Base-by-base conservation (phyloP, 495 filamentous ascomycete species). In the Clavariopsis aquatica region DNA sequence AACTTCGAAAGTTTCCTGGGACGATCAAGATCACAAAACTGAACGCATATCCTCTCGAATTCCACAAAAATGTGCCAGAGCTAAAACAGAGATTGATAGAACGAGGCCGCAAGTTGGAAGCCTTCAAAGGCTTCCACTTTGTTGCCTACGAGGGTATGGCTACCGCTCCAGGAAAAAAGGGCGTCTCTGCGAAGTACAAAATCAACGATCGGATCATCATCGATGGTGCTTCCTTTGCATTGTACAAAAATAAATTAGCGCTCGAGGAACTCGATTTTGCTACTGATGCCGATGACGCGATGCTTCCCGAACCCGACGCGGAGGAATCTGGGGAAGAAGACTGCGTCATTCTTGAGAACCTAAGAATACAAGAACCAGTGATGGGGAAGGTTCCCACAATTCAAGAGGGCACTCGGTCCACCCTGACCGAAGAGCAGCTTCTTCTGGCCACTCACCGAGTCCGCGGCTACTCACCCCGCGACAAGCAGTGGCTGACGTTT, bases 1-100 rank as follows among this genome's bases (percentile, higher is more conserved):
- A 61, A 15, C 79, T 89, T 19, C 63, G 66, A 23, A 61, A 69
- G n/a, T 89, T 84, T 62, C 69, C 75, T 20, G 87, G 86, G 7
- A 85, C 84, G 24, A 75, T 64, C 24, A 75, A 78, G 24, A 85
- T 89, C 68, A 82, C 72, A 0, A 72, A 77, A 0, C 77, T 89
- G n/a, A 69, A 79, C 5, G 76, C 77, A 0, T 87, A 79, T 64
- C 87, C 87, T 0, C 70, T 87, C 0, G 72, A 71, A 3, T 85
- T 79, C 67, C 84, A 87, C 69, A 58, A 74, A 0, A 72, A 81
- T n/a, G 71, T 47, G 53, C 38, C 38, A 43, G 38, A 43, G 4
- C 13, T 43, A 3, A 43, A 70, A 34, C 66, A 72, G 19, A 73
- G 73, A 1, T 38, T 69, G 5, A 60, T 64, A 31, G 15, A 34